Conservation (phyloP, 371 early-diverging fungal genomes). For the Funneliformis caledonium region DNA sequence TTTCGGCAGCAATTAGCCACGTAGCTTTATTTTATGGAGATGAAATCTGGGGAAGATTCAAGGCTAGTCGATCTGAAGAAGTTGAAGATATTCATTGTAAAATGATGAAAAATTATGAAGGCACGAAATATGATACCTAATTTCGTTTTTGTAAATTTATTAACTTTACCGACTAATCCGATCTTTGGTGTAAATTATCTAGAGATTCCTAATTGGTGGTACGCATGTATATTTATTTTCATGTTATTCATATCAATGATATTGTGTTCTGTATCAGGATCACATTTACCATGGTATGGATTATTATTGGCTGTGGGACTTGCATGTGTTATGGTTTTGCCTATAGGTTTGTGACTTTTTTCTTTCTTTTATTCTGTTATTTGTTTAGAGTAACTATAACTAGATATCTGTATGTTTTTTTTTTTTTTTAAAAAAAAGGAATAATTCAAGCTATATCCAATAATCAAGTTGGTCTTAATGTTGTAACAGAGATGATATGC, state of each 20-base stretch:
- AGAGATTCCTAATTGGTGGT: conserved; percentile 82
- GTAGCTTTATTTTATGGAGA: conserved; percentile 58
- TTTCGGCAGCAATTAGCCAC: conserved; percentile 61
- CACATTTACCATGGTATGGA: conserved; percentile 73
- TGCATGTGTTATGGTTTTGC: conserved; percentile 70
- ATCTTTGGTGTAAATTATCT: conserved; percentile 51
- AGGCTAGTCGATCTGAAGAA: conserved; percentile 50
- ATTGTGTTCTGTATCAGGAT: conserved; percentile 61
- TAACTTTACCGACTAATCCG: not conserved
- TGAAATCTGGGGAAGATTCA: conserved; percentile 51
- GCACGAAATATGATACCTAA: conserved; percentile 29
- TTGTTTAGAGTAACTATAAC: no score
- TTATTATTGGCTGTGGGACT: conserved; percentile 70
- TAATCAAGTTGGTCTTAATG: conserved; percentile 67
- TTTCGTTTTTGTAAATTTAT: not conserved
- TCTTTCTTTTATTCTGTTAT: not conserved
- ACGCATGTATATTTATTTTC: conserved; percentile 59
- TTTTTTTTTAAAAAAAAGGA: conserved; percentile 40
- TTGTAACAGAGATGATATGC: conserved; percentile 72
- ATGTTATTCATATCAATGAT: conserved; percentile 68
- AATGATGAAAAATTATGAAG: conserved; percentile 51
- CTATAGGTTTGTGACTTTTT: conserved; percentile 60
- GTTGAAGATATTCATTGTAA: conserved; percentile 54
- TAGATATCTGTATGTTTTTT: not conserved
- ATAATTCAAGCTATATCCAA: conserved; percentile 51